These are phyloP conservation scores for Xylariaceae sp. DNA, from an alignment of 2,329 filamentous ascomycete species.

Conservation along the genomic window DNA sequence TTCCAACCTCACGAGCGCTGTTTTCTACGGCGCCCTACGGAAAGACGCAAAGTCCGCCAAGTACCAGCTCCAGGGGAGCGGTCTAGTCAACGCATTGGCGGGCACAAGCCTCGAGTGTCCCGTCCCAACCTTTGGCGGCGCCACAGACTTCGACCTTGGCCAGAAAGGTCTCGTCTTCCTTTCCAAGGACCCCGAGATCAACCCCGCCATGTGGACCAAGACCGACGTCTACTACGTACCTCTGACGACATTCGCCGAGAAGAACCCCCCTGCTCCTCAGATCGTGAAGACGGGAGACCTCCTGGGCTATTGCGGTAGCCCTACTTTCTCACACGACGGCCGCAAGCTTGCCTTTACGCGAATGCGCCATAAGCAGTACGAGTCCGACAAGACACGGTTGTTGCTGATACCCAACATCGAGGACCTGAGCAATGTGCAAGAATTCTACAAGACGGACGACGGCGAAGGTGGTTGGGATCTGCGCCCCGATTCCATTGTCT, in stretches of 20 bases:
- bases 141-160: constrained; percentile 74
- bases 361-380: constrained; percentile 73
- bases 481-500: constrained; percentile 51
- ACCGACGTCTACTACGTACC: constrained; percentile 73
- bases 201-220: constrained; percentile 71
- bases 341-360: constrained; percentile 68
- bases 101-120: constrained; percentile 59
- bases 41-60: constrained; percentile 33
- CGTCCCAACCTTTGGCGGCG: constrained; percentile 71
- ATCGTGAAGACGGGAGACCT: constrained; percentile 53
- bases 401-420: constrained; percentile 58
- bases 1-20: constrained; percentile 60
- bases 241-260: constrained; percentile 54
- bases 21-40: constrained; percentile 39
- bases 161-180: constrained; percentile 64
- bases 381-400: constrained; percentile 70
- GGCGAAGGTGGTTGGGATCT: constrained; percentile 59
- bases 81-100: constrained; percentile 59
- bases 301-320: constrained; percentile 59
- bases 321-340: constrained; percentile 70
- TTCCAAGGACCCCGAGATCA: constrained; percentile 65
- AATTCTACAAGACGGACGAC: constrained; percentile 58
- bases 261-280: constrained; percentile 45
- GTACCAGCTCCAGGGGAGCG: constrained; percentile 40
- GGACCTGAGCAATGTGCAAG: constrained; percentile 52